A percentile compares a stretch with the other conserved stretches of the same genome.
Conservation (phyloP, 2,329 filamentous ascomycete species). For the Penicillium sumatraense region DNA sequence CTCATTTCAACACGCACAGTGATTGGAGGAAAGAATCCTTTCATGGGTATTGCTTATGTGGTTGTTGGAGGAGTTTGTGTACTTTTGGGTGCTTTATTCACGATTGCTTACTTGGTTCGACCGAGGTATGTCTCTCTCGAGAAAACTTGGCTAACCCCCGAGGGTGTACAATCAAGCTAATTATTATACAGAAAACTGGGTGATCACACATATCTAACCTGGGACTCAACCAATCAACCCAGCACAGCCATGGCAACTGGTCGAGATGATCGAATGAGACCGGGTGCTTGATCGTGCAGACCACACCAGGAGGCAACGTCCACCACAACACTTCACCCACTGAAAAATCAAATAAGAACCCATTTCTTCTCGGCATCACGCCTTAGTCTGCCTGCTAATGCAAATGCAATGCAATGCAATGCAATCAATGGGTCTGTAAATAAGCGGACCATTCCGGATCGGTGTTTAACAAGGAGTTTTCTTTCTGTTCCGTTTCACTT, state of each 20-base stretch:
- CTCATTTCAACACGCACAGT: slow-evolving; percentile 87
- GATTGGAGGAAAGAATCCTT: slow-evolving; percentile 93
- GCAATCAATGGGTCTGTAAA: slow-evolving; percentile 25
- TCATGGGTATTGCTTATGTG: slow-evolving; percentile 94
- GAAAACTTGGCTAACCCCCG: background rate
- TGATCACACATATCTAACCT: slow-evolving; percentile 95
- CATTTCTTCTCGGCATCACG: too few species aligned
- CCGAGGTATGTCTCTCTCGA: slow-evolving; percentile 68
- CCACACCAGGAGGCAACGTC: too few species aligned
- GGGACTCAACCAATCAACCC: slow-evolving; percentile 74
- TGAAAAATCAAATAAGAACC: too few species aligned
- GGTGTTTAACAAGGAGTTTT: slow-evolving; percentile 26
- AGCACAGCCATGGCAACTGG: slow-evolving; percentile 59
- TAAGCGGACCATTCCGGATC: slow-evolving; percentile 18
- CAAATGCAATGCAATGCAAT: too few species aligned
- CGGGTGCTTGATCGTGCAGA: slow-evolving; percentile 25
- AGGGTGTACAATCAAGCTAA: background rate
- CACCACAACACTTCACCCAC: too few species aligned
- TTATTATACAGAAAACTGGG: slow-evolving; percentile 76
- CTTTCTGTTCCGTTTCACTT: background rate
- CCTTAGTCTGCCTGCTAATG: background rate
- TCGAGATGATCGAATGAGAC: slow-evolving; percentile 58
- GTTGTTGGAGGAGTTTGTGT: slow-evolving; percentile 94
- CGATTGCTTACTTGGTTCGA: slow-evolving; percentile 85
- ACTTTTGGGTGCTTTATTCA: slow-evolving; percentile 84